phyloP scores from a whole-genome alignment of 306 rosid species.

The Sindora glabra region DNA sequence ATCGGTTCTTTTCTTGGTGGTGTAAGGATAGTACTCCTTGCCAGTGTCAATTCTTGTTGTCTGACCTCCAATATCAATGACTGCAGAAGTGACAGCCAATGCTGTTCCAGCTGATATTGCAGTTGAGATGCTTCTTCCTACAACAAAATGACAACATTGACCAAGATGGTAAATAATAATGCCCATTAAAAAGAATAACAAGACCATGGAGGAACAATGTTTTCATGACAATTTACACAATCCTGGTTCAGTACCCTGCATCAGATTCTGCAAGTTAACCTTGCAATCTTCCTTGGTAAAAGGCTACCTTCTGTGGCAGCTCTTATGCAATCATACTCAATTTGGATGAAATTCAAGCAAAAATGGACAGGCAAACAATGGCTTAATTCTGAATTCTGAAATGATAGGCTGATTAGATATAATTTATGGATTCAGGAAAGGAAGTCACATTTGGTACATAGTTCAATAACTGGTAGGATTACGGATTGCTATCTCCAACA shows the following conservation, averaged over 20 bases:
- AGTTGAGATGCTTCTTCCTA: slow-evolving; percentile 76
- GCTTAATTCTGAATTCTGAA: neutral
- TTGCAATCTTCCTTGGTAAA: neutral
- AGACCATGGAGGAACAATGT: no score
- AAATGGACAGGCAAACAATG: neutral
- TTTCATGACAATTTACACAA: neutral
- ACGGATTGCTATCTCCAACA: no score
- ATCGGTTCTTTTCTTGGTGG: slow-evolving; percentile 74
- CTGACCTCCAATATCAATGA: slow-evolving; percentile 71
- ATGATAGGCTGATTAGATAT: no score
- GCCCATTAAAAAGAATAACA: slow-evolving; percentile 1
- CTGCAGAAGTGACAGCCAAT: slow-evolving; percentile 69
- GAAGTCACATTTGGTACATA: no score
- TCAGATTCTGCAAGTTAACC: neutral
- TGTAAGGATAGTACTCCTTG: slow-evolving; percentile 88
- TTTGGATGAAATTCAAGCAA: neutral
- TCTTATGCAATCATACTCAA: neutral
- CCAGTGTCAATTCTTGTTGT: slow-evolving; percentile 65
- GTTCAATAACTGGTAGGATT: no score
- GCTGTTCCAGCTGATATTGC: slow-evolving; percentile 93
- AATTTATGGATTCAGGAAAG: no score
- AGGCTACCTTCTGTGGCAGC: neutral
- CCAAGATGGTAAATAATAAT: neutral
- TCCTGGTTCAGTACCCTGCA: neutral
- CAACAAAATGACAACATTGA: slow-evolving; percentile 15